A percentile compares a stretch with the other conserved stretches of the same genome.
phyloP scores from a whole-genome alignment of 2,329 filamentous ascomycete species.

The Ophiostoma ulmi region DNA sequence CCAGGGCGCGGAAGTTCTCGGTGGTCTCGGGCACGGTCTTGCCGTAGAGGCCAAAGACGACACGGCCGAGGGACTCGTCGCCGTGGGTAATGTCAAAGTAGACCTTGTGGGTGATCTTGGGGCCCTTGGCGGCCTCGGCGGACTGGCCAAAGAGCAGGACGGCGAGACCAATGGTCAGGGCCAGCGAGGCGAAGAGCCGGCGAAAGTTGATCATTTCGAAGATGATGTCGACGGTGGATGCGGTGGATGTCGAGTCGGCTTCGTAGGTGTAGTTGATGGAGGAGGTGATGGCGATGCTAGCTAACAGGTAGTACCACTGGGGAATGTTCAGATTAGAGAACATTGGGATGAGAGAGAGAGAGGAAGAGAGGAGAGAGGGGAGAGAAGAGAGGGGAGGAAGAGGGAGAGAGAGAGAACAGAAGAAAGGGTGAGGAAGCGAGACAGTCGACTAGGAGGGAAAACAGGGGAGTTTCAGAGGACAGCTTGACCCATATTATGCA shows the following conservation, averaged over 20 bases:
- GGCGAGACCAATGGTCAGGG: slow-evolving; percentile 70
- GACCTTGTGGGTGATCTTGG: slow-evolving; percentile 94
- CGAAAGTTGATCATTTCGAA: slow-evolving; percentile 65
- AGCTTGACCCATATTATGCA: slow-evolving; percentile 7
- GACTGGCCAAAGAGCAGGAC: slow-evolving; percentile 72
- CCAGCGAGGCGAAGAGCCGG: slow-evolving; percentile 63
- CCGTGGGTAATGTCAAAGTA: slow-evolving; percentile 80
- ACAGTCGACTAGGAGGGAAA: neutral
- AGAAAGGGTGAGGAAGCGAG: neutral
- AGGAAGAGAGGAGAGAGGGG: neutral
- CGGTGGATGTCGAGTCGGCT: neutral
- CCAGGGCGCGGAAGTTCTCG: slow-evolving; percentile 72
- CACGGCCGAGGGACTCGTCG: slow-evolving; percentile 65
- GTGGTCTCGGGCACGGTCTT: slow-evolving; percentile 75
- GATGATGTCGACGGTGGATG: neutral
- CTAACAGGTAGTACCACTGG: slow-evolving; percentile 18
- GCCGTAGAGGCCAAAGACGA: slow-evolving; percentile 80
- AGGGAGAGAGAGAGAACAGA: neutral
- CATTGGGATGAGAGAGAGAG: neutral
- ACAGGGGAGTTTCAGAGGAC: slow-evolving; percentile 13
- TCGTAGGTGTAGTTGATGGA: slow-evolving; percentile 10
- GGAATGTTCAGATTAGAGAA: slow-evolving; percentile 13
- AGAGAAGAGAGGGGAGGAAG: neutral
- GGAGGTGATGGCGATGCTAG: slow-evolving; percentile 6
- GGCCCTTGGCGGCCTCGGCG: slow-evolving; percentile 72